Evolutionary conservation across 805 yeast species (phyloP).

Genomic region (Torulaspora quercuum): DNA sequence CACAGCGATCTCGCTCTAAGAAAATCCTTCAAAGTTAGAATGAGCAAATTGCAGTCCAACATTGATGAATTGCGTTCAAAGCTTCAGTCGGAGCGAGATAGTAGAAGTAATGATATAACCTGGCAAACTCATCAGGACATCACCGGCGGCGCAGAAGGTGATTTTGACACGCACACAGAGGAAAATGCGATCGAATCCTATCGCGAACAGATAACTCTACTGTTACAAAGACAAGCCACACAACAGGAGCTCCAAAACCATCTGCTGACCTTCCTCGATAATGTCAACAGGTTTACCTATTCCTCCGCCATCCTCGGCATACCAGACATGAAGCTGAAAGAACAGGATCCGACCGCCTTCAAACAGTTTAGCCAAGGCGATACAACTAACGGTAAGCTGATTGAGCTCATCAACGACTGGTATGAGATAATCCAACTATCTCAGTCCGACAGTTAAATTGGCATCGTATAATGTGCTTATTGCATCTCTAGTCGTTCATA

Average conservation of each 20-base stretch:
- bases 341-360: conserved; percentile 2
- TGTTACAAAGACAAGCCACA: conserved; percentile 1
- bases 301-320: conserved; percentile 15
- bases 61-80: conserved; percentile 16
- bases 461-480: too few species aligned
- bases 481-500: too few species aligned
- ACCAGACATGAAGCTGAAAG: conserved; percentile 7
- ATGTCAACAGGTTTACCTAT: conserved; percentile 17
- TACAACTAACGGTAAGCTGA: conserved; percentile 10
- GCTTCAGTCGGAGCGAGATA: conserved; percentile 8
- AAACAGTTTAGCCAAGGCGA: conserved; percentile 1
- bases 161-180: not conserved
- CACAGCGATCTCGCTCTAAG: conserved; percentile 1
- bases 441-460: too few species aligned
- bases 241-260: conserved; percentile 8
- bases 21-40: conserved; percentile 15
- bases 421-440: conserved; percentile 19
- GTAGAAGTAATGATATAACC: conserved; percentile 12
- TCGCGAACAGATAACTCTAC: conserved; percentile 9
- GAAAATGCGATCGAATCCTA: conserved; percentile 1
- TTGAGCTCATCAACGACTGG: conserved; percentile 23
- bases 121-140: conserved; percentile 73
- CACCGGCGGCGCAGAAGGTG: conserved; percentile 41
- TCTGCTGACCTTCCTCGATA: conserved; percentile 9
- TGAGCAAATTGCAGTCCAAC: conserved; percentile 16